A percentile compares a stretch with the other conserved stretches of the same genome.
These are phyloP conservation scores for Lunasporangiospora selenospora DNA, from an alignment of 192 early-diverging fungal genomes.

Conservation along the genomic window DNA sequence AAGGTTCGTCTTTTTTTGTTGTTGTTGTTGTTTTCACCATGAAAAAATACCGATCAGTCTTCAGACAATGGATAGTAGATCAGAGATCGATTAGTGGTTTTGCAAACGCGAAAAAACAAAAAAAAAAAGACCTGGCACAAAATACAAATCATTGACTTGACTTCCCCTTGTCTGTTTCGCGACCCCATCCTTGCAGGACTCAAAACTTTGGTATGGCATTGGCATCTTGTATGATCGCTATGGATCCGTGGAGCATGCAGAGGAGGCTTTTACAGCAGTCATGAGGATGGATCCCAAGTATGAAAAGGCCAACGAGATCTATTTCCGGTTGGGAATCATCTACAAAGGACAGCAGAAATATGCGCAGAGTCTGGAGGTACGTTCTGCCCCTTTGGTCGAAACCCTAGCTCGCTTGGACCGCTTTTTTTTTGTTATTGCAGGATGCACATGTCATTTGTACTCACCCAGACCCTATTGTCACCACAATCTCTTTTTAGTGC, in stretches of 20 bases:
- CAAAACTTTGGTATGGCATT: conserved; percentile 99
- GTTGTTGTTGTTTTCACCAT: no score
- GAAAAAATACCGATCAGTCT: no score
- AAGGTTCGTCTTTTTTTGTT: conserved; percentile 70
- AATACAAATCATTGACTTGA: background rate
- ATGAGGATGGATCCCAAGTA: conserved; percentile 96
- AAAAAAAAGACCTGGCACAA: background rate
- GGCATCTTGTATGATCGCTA: conserved; percentile 98
- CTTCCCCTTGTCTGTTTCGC: conserved; percentile 1
- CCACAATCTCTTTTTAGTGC: conserved; percentile 58
- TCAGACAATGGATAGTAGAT: no score
- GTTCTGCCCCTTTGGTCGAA: background rate
- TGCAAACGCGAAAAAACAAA: no score
- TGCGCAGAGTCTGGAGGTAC: conserved; percentile 71
- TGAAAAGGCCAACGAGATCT: conserved; percentile 98
- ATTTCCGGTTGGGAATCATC: conserved; percentile 97
- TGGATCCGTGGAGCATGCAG: conserved; percentile 95
- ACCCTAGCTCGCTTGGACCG: background rate
- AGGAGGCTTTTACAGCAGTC: conserved; percentile 94
- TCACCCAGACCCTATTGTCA: conserved; percentile 8
- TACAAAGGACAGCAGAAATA: conserved; percentile 93
- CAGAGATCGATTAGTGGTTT: no score
- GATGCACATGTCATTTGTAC: conserved; percentile 49
- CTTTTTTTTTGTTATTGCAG: conserved; percentile 6
- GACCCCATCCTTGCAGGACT: conserved; percentile 67